Percentiles rank a stretch among this genome's conserved stretches.
Conservation (phyloP, 495 filamentous ascomycete genomes). For the Haplographium delicatum region DNA sequence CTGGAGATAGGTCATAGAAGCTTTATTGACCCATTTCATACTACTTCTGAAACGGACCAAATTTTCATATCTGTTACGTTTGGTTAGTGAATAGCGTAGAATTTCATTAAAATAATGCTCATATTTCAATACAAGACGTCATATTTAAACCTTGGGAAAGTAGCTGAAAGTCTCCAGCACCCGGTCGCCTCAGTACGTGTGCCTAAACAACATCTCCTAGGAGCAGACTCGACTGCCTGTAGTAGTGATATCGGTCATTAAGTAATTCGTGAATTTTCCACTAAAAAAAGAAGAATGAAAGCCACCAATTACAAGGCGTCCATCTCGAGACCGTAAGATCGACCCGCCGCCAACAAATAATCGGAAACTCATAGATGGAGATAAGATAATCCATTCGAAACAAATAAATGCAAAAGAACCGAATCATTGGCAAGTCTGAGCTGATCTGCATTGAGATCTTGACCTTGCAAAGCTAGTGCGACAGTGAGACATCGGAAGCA, state of each 20-base stretch:
- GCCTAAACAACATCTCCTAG: not conserved
- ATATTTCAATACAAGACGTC: slow-evolving; percentile 10
- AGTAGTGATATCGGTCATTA: not conserved
- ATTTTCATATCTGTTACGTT: slow-evolving; percentile 1
- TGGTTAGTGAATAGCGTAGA: not conserved
- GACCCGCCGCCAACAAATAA: not conserved
- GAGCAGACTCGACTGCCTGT: not conserved
- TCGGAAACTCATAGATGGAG: not conserved
- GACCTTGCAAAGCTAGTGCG: not conserved
- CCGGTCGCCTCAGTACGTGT: not conserved
- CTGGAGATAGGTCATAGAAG: not conserved
- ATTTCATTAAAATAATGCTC: not conserved
- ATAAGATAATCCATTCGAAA: not conserved
- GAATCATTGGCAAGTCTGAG: not conserved
- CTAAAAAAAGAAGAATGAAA: not conserved
- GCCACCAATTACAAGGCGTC: slow-evolving; percentile 1
- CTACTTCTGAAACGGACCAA: not conserved
- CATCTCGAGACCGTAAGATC: not conserved
- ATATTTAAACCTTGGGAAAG: not conserved
- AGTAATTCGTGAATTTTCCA: slow-evolving; percentile 1
- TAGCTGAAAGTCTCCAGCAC: not conserved
- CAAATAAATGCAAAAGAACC: not conserved
- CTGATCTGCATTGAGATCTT: not conserved
- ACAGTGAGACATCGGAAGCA: not conserved
- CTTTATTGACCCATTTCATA: not conserved